Conservation (phyloP, 2,329 filamentous ascomycete species). For the Clonostachys rosea region DNA sequence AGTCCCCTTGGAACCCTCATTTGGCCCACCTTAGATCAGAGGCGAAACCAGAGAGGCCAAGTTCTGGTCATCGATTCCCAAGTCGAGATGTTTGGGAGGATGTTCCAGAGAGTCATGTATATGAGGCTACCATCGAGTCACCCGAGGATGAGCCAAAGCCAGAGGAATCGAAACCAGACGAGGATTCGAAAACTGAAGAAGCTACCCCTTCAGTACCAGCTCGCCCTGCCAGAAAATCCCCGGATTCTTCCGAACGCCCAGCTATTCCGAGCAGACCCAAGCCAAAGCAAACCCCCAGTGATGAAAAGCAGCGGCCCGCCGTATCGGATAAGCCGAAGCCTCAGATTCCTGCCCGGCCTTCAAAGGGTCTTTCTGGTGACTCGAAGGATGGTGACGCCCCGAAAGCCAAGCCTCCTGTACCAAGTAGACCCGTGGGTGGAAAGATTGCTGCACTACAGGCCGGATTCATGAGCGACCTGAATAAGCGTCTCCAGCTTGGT, state of each 20-base stretch:
- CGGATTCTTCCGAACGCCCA: conserved; percentile 31
- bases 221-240: conserved; percentile 30
- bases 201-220: conserved; percentile 10
- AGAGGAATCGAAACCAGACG: conserved; percentile 1
- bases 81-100: conserved; percentile 96
- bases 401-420: conserved; percentile 81
- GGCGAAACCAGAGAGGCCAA: conserved; percentile 50
- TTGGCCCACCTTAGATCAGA: conserved; percentile 47
- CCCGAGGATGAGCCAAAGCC: conserved; percentile 18
- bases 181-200: too few relatives aligned
- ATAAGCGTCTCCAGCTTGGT: conserved; percentile 81
- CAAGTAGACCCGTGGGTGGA: conserved; percentile 66
- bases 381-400: conserved; percentile 35
- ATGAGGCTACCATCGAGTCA: conserved; percentile 67
- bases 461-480: conserved; percentile 89
- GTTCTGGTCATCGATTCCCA: conserved; percentile 70
- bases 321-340: conserved; percentile 54
- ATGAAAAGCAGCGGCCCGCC: conserved; percentile 15
- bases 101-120: conserved; percentile 73
- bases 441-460: conserved; percentile 92
- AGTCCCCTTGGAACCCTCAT: conserved; percentile 35
- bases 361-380: conserved; percentile 40
- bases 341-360: conserved; percentile 55
- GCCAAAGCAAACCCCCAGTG: conserved; percentile 33
- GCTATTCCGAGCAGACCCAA: conserved; percentile 49